A percentile compares a stretch with the other conserved stretches of the same genome.
Conservation (phyloP, 352 stramenopile species). For the Pythium aphanidermatum region DNA sequence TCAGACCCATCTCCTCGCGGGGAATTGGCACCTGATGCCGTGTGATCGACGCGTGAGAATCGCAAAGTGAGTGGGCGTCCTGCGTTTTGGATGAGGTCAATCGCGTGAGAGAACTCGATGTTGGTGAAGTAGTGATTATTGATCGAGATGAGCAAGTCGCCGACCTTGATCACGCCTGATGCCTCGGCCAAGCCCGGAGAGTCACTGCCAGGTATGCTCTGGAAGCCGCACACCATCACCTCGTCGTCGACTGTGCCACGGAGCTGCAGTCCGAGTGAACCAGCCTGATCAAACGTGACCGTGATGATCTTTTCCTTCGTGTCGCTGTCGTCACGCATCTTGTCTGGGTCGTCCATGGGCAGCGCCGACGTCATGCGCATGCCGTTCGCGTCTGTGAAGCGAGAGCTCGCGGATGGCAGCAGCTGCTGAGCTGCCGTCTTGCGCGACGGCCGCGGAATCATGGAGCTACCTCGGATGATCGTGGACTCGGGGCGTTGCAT, state of each 20-base stretch:
- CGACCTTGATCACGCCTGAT: constrained; percentile 69
- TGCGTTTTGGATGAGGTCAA: constrained; percentile 68
- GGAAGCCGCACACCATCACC: constrained; percentile 85
- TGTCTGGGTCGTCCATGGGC: constrained; percentile 35
- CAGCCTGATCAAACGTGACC: constrained; percentile 79
- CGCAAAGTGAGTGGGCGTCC: constrained; percentile 70
- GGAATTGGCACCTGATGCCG: constrained; percentile 14
- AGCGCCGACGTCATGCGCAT: constrained; percentile 72
- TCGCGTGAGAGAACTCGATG: constrained; percentile 74
- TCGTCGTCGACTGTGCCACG: constrained; percentile 83
- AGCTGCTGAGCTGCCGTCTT: constrained; percentile 59
- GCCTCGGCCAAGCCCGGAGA: constrained; percentile 48
- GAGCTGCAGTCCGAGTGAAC: constrained; percentile 62
- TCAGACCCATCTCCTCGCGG: constrained; percentile 9
- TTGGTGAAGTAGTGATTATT: constrained; percentile 86
- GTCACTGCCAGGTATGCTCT: constrained; percentile 25
- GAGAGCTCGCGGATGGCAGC: constrained; percentile 25
- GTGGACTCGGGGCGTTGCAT: constrained; percentile 82
- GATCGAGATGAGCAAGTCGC: constrained; percentile 82
- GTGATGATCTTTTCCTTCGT: constrained; percentile 86
- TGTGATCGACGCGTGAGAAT: constrained; percentile 59
- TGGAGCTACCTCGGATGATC: constrained; percentile 81
- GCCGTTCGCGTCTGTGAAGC: constrained; percentile 76
- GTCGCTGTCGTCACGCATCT: constrained; percentile 61
- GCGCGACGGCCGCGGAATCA: constrained; percentile 68